Base-by-base conservation (phyloP, 495 filamentous ascomycete genomes). In the Symbiotaphrina buchneri region DNA sequence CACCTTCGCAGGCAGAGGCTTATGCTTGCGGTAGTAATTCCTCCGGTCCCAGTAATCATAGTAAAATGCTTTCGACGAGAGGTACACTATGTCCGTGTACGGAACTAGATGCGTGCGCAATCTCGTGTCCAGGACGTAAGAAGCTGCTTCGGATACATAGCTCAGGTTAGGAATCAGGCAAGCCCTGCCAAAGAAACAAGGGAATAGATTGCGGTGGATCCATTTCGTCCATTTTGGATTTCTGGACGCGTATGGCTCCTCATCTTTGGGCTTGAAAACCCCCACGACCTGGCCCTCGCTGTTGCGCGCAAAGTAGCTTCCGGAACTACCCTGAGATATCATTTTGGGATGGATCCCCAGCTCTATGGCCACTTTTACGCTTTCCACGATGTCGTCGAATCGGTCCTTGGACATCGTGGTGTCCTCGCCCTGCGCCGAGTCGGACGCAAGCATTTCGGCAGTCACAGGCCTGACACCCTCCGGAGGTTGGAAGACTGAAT, bases 91-190 rank as follows among this genome's bases (percentile, higher is more conserved):
- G 46, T 87, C 87, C 19, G 87, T 99, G 39, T 92, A 94, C 0
- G 87, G 87, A 8, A 99, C 87, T 30, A 99, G 54, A 50, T 90
- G 74, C 14, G 87, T 94, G 32, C 71, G 75, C 21, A 99, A 58
- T 39, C 85, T 77, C 34, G 69, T 70, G 54, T 99, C 87, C 27
- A 99, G 66, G 2, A 91, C 76, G 48, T 93, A 99, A 24, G 87
- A 85, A 8, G 87, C 87, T 11, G 87, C 87, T 58, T 99, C 87
- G 36, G 84, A 94, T 42, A 99, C 80, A 48, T 99, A 99, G 29
- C 83, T 93, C n/a, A 99, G 61, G 47, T 99, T 99, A 24, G 87
- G 87, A 51, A 99, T 99, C 33, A 99, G 65, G 45, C 87, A 95
- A 28, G 83, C 82, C 39, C 87, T 61, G 6, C 87, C 87, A 41